Conservation (phyloP, 768 basidiomycete genomes). For the Bullera alba region DNA sequence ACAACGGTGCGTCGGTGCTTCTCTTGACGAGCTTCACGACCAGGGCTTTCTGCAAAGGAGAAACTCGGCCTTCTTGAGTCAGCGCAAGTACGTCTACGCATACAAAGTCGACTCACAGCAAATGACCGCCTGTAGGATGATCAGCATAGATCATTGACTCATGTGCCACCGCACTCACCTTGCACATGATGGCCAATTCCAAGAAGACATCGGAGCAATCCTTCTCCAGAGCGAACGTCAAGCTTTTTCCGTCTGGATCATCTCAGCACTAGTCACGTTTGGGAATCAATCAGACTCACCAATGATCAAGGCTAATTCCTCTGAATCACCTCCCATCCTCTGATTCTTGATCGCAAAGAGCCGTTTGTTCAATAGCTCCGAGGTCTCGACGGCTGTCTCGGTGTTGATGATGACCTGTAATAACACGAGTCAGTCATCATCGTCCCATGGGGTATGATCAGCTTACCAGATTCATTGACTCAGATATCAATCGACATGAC, state of each 20-base stretch:
- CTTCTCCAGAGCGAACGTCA: conserved; percentile 88
- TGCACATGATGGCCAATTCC: conserved; percentile 95
- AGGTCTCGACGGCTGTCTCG: conserved; percentile 68
- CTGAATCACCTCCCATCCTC: conserved; percentile 78
- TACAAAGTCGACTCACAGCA: conserved; percentile 62
- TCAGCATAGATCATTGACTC: conserved; percentile 1
- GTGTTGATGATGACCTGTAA: conserved; percentile 88
- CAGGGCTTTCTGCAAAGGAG: conserved; percentile 91
- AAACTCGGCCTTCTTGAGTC: conserved; percentile 76
- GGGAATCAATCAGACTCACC: conserved; percentile 54
- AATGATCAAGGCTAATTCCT: conserved; percentile 90
- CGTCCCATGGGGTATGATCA: background rate
- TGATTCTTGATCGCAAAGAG: conserved; percentile 89
- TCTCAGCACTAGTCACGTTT: too few species aligned
- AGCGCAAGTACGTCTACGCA: conserved; percentile 5
- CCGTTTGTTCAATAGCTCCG: conserved; percentile 80
- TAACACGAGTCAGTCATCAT: background rate
- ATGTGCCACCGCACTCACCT: conserved; percentile 41
- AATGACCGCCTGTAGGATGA: conserved; percentile 60
- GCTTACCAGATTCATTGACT: conserved; percentile 92
- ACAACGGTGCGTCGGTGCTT: conserved; percentile 82
- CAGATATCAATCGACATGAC: conserved; percentile 92
- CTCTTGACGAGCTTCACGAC: conserved; percentile 99
- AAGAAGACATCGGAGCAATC: conserved; percentile 81
- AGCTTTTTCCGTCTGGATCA: conserved; percentile 84